These are phyloP conservation scores for Pulveroboletus sp. DNA, from an alignment of 768 basidiomycete genomes.

Conservation along the genomic window DNA sequence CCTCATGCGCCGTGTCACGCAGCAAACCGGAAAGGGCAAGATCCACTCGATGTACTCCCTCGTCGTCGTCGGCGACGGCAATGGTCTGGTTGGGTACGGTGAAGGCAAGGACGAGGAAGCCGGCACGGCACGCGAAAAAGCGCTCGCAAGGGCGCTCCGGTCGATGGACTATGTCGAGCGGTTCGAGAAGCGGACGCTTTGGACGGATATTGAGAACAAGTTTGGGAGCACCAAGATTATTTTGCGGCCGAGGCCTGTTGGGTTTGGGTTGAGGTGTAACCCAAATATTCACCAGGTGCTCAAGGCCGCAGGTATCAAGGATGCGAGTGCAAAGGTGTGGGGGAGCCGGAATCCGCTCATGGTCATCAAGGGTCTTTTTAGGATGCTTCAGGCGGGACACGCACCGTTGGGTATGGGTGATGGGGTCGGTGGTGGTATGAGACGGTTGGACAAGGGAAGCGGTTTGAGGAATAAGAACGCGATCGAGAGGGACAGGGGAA, in stretches of 20 bases:
- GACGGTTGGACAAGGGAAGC: constrained; percentile 69
- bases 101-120: constrained; percentile 71
- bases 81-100: constrained; percentile 81
- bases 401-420: constrained; percentile 80
- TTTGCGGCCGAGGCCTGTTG: constrained; percentile 79
- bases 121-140: constrained; percentile 51
- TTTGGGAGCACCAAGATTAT: constrained; percentile 80
- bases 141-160: constrained; percentile 68
- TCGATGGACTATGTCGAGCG: constrained; percentile 92
- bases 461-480: constrained; percentile 69
- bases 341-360: constrained; percentile 76
- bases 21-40: constrained; percentile 95
- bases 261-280: constrained; percentile 90
- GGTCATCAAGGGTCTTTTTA: constrained; percentile 82
- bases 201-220: constrained; percentile 86
- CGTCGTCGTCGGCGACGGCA: constrained; percentile 77
- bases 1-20: constrained; percentile 59
- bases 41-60: constrained; percentile 60
- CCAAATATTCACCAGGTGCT: constrained; percentile 86
- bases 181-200: constrained; percentile 94
- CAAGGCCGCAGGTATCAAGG: constrained; percentile 93
- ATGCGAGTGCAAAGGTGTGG: constrained; percentile 93
- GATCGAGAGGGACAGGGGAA: constrained; percentile 79
- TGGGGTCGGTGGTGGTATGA: constrained; percentile 71
- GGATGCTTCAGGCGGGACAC: constrained; percentile 83